These are phyloP conservation scores for Fraxinus baroniana DNA, from an alignment of 305 asterid genomes.

Conservation along the genomic window DNA sequence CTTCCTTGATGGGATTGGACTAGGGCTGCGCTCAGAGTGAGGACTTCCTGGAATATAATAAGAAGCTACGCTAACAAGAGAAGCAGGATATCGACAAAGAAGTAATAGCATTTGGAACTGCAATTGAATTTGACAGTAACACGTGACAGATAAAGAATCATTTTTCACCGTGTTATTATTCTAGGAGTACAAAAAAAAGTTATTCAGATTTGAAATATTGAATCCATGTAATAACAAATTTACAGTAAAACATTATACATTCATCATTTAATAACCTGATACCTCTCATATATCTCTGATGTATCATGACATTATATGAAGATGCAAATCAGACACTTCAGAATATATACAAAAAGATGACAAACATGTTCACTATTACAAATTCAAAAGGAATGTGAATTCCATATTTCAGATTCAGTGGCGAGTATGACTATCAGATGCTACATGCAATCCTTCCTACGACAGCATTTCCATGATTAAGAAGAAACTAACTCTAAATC, in stretches of 20 bases:
- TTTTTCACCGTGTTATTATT: background rate
- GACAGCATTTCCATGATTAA: background rate
- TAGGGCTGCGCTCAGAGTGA: constrained; percentile 39
- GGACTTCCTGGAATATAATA: constrained; percentile 69
- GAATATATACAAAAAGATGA: background rate
- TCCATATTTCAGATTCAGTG: background rate
- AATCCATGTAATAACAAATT: background rate
- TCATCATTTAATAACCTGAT: background rate
- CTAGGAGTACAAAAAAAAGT: background rate
- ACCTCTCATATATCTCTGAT: background rate
- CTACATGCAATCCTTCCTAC: background rate
- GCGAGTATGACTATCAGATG: background rate
- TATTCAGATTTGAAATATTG: background rate
- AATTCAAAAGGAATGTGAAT: background rate
- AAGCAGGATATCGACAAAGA: constrained; percentile 21
- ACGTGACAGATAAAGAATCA: constrained; percentile 8
- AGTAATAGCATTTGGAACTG: background rate
- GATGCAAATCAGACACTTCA: background rate
- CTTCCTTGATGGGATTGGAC: constrained; percentile 53
- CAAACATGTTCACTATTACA: background rate
- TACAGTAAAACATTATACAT: background rate
- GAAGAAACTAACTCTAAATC: background rate
- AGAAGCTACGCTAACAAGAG: constrained; percentile 43
- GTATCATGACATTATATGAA: background rate
- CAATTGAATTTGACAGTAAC: background rate